Conservation (phyloP, 495 filamentous ascomycete species). For the Podospora pseudocomata region DNA sequence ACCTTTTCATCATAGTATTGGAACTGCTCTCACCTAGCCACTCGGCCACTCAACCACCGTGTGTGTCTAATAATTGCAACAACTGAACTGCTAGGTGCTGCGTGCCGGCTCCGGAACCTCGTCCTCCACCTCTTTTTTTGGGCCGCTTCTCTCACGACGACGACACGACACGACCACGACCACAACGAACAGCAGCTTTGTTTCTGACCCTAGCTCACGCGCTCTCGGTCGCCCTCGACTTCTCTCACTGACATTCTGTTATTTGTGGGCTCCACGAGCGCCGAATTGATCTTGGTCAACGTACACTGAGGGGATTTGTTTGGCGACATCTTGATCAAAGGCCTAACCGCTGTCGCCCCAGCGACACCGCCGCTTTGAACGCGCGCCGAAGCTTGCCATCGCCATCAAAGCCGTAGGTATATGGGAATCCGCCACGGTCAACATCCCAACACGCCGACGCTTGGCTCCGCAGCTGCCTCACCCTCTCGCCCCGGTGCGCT, state of each 20-base stretch:
- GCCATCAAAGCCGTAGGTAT: background rate
- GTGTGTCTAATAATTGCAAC: too few species aligned
- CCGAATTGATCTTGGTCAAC: background rate
- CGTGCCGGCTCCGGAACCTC: constrained; percentile 1
- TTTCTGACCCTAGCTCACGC: background rate
- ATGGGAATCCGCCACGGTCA: background rate
- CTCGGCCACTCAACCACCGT: too few species aligned
- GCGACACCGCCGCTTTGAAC: background rate
- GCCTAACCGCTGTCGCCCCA: background rate
- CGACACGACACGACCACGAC: background rate
- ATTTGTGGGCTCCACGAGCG: background rate
- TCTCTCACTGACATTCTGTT: background rate
- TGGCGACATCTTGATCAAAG: background rate
- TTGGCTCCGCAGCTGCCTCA: background rate
- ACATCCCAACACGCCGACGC: background rate
- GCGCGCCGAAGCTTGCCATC: background rate
- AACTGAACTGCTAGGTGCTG: background rate
- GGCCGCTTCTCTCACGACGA: background rate
- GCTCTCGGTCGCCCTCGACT: background rate
- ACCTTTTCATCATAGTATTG: too few species aligned
- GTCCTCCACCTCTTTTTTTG: constrained; percentile 7
- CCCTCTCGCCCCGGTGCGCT: background rate
- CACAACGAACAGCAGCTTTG: background rate
- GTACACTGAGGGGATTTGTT: background rate
- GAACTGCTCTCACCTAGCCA: too few species aligned